Percentiles rank a stretch among this genome's conserved stretches.
These are phyloP conservation scores for Daldinia loculata DNA, from an alignment of 495 filamentous ascomycete species.

Conservation along the genomic window DNA sequence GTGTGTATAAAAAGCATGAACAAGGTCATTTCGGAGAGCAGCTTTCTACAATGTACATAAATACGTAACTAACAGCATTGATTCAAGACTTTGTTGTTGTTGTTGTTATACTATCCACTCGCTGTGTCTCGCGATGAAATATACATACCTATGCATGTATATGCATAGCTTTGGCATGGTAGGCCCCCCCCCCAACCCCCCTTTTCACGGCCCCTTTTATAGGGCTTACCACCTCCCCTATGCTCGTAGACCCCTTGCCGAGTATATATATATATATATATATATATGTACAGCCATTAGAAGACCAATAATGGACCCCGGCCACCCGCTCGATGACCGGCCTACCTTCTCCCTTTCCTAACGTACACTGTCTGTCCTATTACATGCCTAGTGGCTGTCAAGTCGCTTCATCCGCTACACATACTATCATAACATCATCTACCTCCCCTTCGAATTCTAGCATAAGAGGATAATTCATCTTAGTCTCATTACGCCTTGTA, in stretches of 20 bases:
- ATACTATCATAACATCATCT: conserved; percentile 5
- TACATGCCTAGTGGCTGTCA: conserved; percentile 1
- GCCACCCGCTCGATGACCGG: neutral
- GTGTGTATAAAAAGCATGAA: conserved; percentile 40
- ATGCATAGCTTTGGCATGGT: neutral
- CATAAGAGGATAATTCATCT: conserved; percentile 48
- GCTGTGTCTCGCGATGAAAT: neutral
- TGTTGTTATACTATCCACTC: neutral
- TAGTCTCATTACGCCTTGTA: conserved; percentile 81
- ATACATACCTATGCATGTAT: neutral
- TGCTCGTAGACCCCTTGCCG: neutral
- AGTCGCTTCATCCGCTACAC: neutral
- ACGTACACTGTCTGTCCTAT: conserved; percentile 16
- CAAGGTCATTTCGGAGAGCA: conserved; percentile 1
- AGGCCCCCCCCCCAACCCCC: neutral
- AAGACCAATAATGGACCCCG: neutral
- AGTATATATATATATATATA: conserved; percentile 25
- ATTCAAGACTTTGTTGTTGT: conserved; percentile 29
- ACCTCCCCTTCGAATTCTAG: neutral
- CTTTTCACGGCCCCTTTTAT: neutral
- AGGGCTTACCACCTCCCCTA: neutral
- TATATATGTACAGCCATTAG: conserved; percentile 16
- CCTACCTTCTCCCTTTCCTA: conserved; percentile 12
- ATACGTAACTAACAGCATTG: conserved; percentile 23
- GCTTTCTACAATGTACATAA: conserved; percentile 25